Base-by-base conservation (phyloP, 1,139 yeast genomes). In the Kodamaea ohmeri region DNA sequence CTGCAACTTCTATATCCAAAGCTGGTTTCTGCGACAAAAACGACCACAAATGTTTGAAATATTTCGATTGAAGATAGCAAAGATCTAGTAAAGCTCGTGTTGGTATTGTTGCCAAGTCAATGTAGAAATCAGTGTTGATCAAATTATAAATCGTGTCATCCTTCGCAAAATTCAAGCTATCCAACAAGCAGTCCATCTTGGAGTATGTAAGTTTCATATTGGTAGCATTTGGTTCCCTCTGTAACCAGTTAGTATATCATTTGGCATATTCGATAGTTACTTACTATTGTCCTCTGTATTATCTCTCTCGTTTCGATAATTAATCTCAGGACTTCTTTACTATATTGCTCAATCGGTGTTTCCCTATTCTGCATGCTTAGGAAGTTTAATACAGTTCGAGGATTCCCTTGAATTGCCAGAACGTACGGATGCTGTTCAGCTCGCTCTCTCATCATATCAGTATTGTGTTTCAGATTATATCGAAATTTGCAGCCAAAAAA, bases 71-170 rank as follows among this genome's bases (percentile, higher is more conserved):
- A 4, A 37, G 24, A 16, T 34, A 24, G 26, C 40, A 30, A n/a
- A 46, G 25, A 6, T 34, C 37, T 12, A 18, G 19, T 27, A 25
- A 17, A 8, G 16, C 28, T 25, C 16, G 8, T 6, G 15, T 12
- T 4, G 28, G 28, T 5, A 25, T 4, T 12, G 17, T 25, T 13
- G 39, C 48, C 21, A 44, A 29, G 6, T 37, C 40, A 12, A 25
- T 17, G 32, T 38, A 44, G 27, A 42, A 43, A 9, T 40, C 45
- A 9, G n/a, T 11, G 4, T n/a, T 2, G 4, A 38, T 31, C 33
- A 38, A 20, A 4, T 13, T 25, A 4, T 30, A 8, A 9, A 34
- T 20, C 5, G 12, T 25, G 9, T 30, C 32, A 20, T 30, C 37
- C 4, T 21, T 9, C 1, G 35, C 41, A 34, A 11, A 38, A 22